These are phyloP conservation scores for Ambrosia artemisiifolia DNA, from an alignment of 129 eudicot genomes.

Conservation along the genomic window DNA sequence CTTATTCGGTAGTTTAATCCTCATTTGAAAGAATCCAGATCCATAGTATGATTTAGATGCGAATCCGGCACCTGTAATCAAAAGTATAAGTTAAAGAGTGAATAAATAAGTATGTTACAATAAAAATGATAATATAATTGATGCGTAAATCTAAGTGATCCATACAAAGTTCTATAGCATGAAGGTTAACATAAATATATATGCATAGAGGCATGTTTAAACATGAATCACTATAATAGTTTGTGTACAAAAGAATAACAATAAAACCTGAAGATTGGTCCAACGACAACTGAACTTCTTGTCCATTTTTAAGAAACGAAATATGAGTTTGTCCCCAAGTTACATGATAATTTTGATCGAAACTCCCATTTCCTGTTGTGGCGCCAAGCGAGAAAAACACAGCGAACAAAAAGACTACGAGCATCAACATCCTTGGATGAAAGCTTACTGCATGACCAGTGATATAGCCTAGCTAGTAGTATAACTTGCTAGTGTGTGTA, in stretches of 20 bases:
- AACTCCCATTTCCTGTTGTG: constrained; percentile 19
- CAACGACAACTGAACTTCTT: constrained; percentile 52
- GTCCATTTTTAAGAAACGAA: constrained; percentile 31
- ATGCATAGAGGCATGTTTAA: neutral
- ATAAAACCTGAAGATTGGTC: constrained; percentile 54
- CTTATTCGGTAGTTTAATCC: constrained; percentile 56
- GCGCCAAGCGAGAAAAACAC: constrained; percentile 4
- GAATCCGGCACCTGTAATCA: constrained; percentile 62
- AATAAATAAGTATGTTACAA: neutral
- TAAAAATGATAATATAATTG: neutral
- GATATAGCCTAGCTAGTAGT: neutral
- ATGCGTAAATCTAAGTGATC: neutral
- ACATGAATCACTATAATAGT: neutral
- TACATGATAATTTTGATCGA: constrained; percentile 52
- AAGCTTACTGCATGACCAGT: constrained; percentile 16
- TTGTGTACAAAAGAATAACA: neutral
- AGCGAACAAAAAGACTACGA: constrained; percentile 5
- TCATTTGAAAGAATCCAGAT: constrained; percentile 71
- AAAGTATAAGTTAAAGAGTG: neutral
- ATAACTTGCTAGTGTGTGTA: constrained; percentile 2
- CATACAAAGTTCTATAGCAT: neutral
- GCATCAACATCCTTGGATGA: neutral
- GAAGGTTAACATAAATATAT: too few relatives aligned
- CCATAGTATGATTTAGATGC: constrained; percentile 61
- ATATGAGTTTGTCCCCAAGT: constrained; percentile 61